Conservation (phyloP, 2,329 filamentous ascomycete species). For the Botrytis fabae region DNA sequence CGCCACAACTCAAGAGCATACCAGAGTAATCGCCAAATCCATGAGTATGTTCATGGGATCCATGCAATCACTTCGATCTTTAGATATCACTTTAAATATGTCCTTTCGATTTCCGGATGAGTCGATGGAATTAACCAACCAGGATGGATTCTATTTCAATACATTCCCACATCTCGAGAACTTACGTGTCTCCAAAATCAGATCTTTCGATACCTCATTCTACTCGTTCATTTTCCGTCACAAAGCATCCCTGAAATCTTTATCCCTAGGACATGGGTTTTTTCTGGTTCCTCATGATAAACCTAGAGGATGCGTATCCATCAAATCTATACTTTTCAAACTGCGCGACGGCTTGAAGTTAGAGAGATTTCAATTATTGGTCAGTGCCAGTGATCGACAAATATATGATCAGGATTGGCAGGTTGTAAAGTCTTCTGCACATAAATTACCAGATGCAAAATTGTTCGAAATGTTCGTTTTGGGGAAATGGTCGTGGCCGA, state of each 20-base stretch:
- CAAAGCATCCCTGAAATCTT: conserved; percentile 5
- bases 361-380: conserved; percentile 21
- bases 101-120: conserved; percentile 13
- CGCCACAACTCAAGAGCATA: neutral
- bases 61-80: conserved; percentile 9
- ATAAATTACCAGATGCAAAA: conserved; percentile 10
- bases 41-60: conserved; percentile 11
- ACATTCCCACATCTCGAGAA: conserved; percentile 8
- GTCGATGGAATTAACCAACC: neutral
- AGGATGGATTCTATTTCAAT: conserved; percentile 8
- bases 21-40: neutral
- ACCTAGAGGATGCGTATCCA: conserved; percentile 1
- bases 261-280: conserved; percentile 12
- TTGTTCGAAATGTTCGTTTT: conserved; percentile 21
- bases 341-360: neutral
- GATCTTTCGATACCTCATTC: neutral
- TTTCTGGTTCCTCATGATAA: conserved; percentile 11
- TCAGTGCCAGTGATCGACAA: conserved; percentile 8
- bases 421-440: neutral
- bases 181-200: conserved; percentile 17
- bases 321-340: conserved; percentile 6
- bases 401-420: conserved; percentile 17
- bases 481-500: conserved; percentile 17
- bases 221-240: conserved; percentile 8
- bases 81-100: conserved; percentile 12